Percentiles rank a stretch among this genome's conserved stretches.
Evolutionary conservation across 257 asterid genomes (phyloP).

Genomic region (Thymus mandschuricus): DNA sequence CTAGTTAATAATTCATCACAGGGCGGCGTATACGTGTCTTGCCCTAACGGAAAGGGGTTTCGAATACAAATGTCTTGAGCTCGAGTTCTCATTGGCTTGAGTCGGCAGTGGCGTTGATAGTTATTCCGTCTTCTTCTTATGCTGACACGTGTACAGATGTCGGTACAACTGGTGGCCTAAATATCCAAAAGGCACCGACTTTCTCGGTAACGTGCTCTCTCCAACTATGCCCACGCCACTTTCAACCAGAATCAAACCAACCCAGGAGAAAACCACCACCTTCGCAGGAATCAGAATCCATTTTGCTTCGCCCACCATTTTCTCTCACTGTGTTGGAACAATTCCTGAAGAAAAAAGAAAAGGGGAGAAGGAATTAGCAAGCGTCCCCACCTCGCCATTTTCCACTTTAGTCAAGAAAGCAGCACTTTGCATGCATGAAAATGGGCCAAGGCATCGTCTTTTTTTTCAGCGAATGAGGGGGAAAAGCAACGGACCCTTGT

Average conservation of each 20-base stretch:
- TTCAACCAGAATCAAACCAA: constrained; percentile 25
- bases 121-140: not conserved
- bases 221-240: not conserved
- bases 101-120: too few relatives aligned
- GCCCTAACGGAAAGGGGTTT: too few relatives aligned
- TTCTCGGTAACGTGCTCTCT: constrained; percentile 27
- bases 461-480: constrained; percentile 5
- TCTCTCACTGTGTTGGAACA: too few relatives aligned
- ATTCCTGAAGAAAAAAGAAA: too few relatives aligned
- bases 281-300: constrained; percentile 31
- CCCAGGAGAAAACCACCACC: not conserved
- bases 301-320: constrained; percentile 3
- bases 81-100: too few relatives aligned
- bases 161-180: constrained; percentile 40
- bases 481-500: constrained; percentile 10
- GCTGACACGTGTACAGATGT: constrained; percentile 21
- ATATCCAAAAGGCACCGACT: constrained; percentile 13
- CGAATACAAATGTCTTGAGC: too few relatives aligned
- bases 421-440: constrained; percentile 38
- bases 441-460: constrained; percentile 30
- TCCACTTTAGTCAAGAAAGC: constrained; percentile 19
- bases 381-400: not conserved
- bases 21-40: too few relatives aligned
- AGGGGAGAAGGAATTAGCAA: not conserved
- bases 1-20: too few relatives aligned